These are phyloP conservation scores for Xylaria sp. DNA, from an alignment of 2,329 filamentous ascomycete species.

Conservation along the genomic window DNA sequence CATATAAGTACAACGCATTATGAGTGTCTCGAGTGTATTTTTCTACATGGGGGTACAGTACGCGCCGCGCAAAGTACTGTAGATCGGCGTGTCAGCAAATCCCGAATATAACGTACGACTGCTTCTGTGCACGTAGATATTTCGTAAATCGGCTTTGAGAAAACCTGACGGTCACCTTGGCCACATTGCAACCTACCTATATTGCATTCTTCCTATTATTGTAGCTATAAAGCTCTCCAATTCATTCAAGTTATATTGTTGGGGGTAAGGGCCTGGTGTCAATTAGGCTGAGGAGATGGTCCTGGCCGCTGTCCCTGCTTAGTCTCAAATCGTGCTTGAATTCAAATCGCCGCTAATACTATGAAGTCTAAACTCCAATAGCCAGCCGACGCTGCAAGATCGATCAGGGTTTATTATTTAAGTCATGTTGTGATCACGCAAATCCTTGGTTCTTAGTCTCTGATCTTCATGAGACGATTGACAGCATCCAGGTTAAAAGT, in stretches of 20 bases:
- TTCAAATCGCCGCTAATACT: neutral
- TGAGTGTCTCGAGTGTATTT: no score
- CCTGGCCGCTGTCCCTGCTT: neutral
- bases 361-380: neutral
- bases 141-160: slow-evolving; percentile 26
- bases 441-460: neutral
- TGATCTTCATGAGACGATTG: neutral
- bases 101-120: neutral
- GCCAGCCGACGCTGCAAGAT: neutral
- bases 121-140: neutral
- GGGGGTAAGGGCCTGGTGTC: no score
- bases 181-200: slow-evolving; percentile 30
- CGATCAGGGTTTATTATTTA: neutral
- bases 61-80: neutral
- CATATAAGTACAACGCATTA: no score
- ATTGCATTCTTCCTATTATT: neutral
- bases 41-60: neutral
- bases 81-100: neutral
- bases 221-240: neutral
- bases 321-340: neutral
- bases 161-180: slow-evolving; percentile 42
- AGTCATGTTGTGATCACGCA: neutral
- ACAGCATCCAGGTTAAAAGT: neutral
- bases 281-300: neutral
- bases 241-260: neutral